phyloP scores from a whole-genome alignment of 306 rosid species.

The Prunus campanulata region DNA sequence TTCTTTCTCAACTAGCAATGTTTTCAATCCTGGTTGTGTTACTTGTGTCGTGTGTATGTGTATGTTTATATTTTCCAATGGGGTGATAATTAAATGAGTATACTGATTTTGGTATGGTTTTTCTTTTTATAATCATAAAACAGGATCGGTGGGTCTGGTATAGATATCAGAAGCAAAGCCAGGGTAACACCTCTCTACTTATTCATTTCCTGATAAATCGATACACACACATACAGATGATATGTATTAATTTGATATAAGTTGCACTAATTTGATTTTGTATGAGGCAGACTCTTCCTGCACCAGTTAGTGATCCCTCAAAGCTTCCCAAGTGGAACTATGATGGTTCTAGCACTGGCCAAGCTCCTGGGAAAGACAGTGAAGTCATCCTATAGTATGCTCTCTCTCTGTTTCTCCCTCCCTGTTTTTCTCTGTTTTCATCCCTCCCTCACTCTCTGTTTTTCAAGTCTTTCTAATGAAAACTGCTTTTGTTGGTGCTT shows the following conservation, averaged over 20 bases:
- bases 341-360: conserved; percentile 71
- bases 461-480: neutral
- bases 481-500: neutral
- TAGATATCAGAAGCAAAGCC: conserved; percentile 69
- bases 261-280: neutral
- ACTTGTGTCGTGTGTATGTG: too few species aligned
- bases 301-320: conserved; percentile 54
- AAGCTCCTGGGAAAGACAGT: conserved; percentile 70
- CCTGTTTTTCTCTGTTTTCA: too few species aligned
- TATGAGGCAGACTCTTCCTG: conserved; percentile 50
- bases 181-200: conserved; percentile 34
- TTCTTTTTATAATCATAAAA: neutral
- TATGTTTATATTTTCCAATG: neutral
- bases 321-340: conserved; percentile 68
- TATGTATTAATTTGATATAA: neutral
- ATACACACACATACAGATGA: too few species aligned
- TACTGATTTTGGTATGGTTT: neutral
- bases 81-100: too few species aligned
- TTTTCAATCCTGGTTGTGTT: too few species aligned
- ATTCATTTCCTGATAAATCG: neutral
- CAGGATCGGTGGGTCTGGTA: conserved; percentile 80
- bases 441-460: neutral
- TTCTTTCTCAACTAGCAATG: too few species aligned
- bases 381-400: conserved; percentile 65
- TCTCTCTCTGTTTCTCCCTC: neutral